Evolutionary conservation across 2,329 filamentous ascomycete genomes (phyloP).

Genomic region (Cercospora sojina): DNA sequence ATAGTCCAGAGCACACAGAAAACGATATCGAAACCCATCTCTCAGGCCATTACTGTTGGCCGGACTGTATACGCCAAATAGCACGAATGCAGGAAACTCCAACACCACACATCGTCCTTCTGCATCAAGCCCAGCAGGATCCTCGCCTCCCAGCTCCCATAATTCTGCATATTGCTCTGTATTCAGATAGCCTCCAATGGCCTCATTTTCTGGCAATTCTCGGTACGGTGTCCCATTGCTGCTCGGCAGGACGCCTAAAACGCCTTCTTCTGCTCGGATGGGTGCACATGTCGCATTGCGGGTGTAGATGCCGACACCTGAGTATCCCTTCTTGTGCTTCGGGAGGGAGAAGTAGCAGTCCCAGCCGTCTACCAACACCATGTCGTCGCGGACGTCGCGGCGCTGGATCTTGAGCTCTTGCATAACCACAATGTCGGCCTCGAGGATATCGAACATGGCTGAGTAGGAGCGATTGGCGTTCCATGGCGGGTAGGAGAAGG

Average conservation of each 20-base stretch:
- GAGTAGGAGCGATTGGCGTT: slow-evolving; percentile 48
- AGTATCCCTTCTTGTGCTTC: slow-evolving; percentile 93
- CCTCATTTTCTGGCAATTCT: slow-evolving; percentile 68
- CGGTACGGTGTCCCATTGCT: slow-evolving; percentile 70
- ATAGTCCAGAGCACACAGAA: slow-evolving; percentile 75
- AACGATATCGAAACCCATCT: slow-evolving; percentile 77
- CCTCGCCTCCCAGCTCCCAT: slow-evolving; percentile 52
- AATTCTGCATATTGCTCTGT: slow-evolving; percentile 60
- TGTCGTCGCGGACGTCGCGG: slow-evolving; percentile 89
- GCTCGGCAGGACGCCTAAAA: slow-evolving; percentile 75
- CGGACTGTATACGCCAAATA: slow-evolving; percentile 89
- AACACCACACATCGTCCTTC: slow-evolving; percentile 89
- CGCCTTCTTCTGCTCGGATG: slow-evolving; percentile 88
- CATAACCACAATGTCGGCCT: slow-evolving; percentile 90
- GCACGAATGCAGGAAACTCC: slow-evolving; percentile 91
- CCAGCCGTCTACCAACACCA: slow-evolving; percentile 93
- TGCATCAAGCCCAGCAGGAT: slow-evolving; percentile 74
- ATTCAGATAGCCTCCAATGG: slow-evolving; percentile 86
- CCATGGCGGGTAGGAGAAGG: slow-evolving; percentile 56
- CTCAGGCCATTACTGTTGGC: slow-evolving; percentile 82
- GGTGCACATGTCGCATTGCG: slow-evolving; percentile 82
- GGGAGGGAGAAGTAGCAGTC: slow-evolving; percentile 95
- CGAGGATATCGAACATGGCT: slow-evolving; percentile 89
- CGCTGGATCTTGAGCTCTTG: slow-evolving; percentile 96
- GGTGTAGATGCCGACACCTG: slow-evolving; percentile 92